These are phyloP conservation scores for Trypanosoma congolense DNA, from an alignment of 208 protist species.

Conservation along the genomic window DNA sequence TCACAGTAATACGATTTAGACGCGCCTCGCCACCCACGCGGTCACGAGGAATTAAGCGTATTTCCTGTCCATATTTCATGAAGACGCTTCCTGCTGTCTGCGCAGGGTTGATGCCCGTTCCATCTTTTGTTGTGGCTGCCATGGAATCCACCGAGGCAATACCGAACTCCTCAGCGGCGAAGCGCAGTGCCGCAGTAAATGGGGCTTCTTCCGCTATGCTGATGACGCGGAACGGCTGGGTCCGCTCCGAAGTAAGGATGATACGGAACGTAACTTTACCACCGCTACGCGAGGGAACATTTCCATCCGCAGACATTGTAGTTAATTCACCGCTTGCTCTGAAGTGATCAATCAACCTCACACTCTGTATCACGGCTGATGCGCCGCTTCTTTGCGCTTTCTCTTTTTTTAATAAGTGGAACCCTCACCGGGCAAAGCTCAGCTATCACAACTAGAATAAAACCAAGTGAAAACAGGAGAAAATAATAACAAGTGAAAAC, in stretches of 20 bases:
- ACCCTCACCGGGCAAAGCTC: too few relatives aligned
- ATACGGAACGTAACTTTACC: slow-evolving; percentile 78
- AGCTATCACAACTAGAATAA: too few relatives aligned
- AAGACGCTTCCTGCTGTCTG: slow-evolving; percentile 92
- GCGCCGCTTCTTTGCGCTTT: too few relatives aligned
- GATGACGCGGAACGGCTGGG: slow-evolving; percentile 79
- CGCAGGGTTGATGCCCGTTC: slow-evolving; percentile 93
- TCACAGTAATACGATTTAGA: too few relatives aligned
- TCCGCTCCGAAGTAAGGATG: slow-evolving; percentile 79
- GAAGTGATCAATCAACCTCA: too few relatives aligned
- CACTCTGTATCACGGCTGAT: too few relatives aligned
- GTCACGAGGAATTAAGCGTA: slow-evolving; percentile 94
- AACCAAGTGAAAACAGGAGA: too few relatives aligned
- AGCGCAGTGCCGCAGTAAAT: slow-evolving; percentile 94
- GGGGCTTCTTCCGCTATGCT: slow-evolving; percentile 93
- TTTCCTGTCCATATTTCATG: slow-evolving; percentile 93
- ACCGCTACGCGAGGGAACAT: slow-evolving; percentile 24
- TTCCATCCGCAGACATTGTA: slow-evolving; percentile 9
- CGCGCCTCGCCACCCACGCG: slow-evolving; percentile 66
- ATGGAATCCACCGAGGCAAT: slow-evolving; percentile 75
- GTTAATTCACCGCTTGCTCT: slow-evolving; percentile 3
- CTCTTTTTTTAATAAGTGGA: too few relatives aligned
- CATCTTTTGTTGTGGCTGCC: slow-evolving; percentile 88
- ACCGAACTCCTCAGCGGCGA: slow-evolving; percentile 92
- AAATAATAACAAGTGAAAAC: too few relatives aligned